These are phyloP conservation scores for Eucalyptus cloeziana DNA, from an alignment of 345 rosid genomes.

Conservation along the genomic window DNA sequence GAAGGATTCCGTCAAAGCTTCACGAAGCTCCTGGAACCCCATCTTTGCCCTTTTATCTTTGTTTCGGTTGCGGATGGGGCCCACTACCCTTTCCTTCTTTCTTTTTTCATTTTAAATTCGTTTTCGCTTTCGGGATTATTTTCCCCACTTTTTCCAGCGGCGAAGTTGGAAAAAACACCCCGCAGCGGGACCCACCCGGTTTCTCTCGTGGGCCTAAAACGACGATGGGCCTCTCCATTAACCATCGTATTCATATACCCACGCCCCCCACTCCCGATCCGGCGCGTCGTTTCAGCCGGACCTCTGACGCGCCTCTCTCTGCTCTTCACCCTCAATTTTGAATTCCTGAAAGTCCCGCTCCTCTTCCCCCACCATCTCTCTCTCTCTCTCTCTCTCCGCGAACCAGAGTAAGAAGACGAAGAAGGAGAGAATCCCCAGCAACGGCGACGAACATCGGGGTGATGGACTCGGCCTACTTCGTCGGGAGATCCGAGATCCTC, in stretches of 20 bases:
- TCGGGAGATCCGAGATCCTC: slow-evolving; percentile 95
- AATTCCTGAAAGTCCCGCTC: not conserved
- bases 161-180: not conserved
- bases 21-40: not conserved
- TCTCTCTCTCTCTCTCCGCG: not conserved
- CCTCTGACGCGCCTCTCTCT: not conserved
- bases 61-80: not conserved
- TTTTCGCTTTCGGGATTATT: not conserved
- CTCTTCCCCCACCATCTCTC: not conserved
- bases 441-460: slow-evolving; percentile 85
- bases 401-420: not conserved
- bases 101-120: rapidly evolving
- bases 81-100: not conserved
- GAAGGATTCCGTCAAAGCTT: not conserved
- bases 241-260: not conserved
- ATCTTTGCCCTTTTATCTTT: not conserved
- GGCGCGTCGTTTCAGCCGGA: not conserved
- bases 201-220: not conserved
- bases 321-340: not conserved
- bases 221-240: not conserved
- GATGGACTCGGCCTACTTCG: slow-evolving; percentile 93
- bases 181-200: not conserved
- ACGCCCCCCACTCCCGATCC: not conserved
- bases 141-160: not conserved
- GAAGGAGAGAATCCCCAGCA: not conserved